Evolutionary conservation across 2,329 filamentous ascomycete species (phyloP), one percentile per base, ranked within the genome.

Genomic region (Penicillium vulpinum): DNA sequence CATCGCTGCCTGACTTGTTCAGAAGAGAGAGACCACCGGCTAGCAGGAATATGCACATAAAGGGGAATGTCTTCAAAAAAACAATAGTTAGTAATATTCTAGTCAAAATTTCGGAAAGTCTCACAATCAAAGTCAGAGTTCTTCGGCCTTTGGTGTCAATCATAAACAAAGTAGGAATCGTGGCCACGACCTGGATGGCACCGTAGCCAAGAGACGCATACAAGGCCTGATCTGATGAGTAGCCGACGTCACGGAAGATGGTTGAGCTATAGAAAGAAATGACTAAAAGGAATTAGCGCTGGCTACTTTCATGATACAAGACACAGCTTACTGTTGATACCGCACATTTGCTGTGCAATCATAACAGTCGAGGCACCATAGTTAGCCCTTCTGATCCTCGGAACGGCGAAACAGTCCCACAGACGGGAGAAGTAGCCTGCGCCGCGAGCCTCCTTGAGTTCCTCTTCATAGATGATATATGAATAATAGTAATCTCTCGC

Each of bases 291-390:
- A 11, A 53, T 59, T 39, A 62, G 18, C 15, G 1, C 13, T 88
- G 86, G 67, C 88, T 87, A 72, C 85, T 24, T 5, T 16, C 21
- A 33, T 5, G 5, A 7, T 21, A 22, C 8, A 2, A 7, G 7
- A 21, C 21, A 33, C 2, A n/a, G 61, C 65, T 46, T 58, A 67
- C 65, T 67, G 54, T 70, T 70, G 44, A 70, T 79, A 73, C 82
- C 83, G 64, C 85, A 88, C 81, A 88, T 86, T 69, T 89, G 86
- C 70, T 89, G 87, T 0, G 85, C 85, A 67, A 89, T 85, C 90
- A 95, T 95, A 63, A 92, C 89, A 2, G 86, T 85, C 57, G 86
- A 89, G 1, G 90, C 88, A 7, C 89, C 90, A 24, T 88, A 80
- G 5, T 86, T 91, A 3, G 91, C 90, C n/a, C 77, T 75, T 45